These are phyloP conservation scores for Hypoxylon intermedium DNA, from an alignment of 495 filamentous ascomycete species.

Conservation along the genomic window DNA sequence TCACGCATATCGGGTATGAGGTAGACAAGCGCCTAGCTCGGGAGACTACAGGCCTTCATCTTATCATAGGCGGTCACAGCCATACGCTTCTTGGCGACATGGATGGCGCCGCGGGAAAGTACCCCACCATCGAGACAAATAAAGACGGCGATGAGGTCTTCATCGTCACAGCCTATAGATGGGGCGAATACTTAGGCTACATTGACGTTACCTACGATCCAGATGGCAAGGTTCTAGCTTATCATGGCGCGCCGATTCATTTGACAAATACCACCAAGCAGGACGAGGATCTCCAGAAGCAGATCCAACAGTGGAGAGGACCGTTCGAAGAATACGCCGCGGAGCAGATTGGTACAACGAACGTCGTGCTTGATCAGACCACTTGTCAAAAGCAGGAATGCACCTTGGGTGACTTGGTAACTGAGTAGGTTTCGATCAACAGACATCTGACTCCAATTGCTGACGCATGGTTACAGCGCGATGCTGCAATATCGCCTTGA, in stretches of 20 bases:
- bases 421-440: slow-evolving; percentile 43
- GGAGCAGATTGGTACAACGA: slow-evolving; percentile 54
- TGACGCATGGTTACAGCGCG: slow-evolving; percentile 47
- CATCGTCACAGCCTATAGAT: slow-evolving; percentile 64
- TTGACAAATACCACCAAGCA: slow-evolving; percentile 61
- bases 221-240: slow-evolving; percentile 59
- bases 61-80: slow-evolving; percentile 67
- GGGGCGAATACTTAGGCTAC: slow-evolving; percentile 67
- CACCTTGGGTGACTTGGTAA: slow-evolving; percentile 58
- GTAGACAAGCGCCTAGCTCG: slow-evolving; percentile 61
- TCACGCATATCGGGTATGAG: slow-evolving; percentile 67
- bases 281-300: slow-evolving; percentile 56
- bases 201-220: slow-evolving; percentile 63
- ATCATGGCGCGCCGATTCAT: slow-evolving; percentile 64
- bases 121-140: slow-evolving; percentile 64
- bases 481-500: slow-evolving; percentile 61
- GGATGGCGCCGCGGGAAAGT: slow-evolving; percentile 56
- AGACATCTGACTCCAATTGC: not conserved
- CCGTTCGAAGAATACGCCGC: slow-evolving; percentile 60
- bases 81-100: slow-evolving; percentile 65
- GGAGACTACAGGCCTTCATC: slow-evolving; percentile 57
- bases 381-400: slow-evolving; percentile 62
- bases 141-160: slow-evolving; percentile 66
- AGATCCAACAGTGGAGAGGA: slow-evolving; percentile 58
- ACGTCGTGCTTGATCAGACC: slow-evolving; percentile 56